Evolutionary conservation across 2,329 filamentous ascomycete species (phyloP).

Genomic region (Stagonosporopsis rhizophila): DNA sequence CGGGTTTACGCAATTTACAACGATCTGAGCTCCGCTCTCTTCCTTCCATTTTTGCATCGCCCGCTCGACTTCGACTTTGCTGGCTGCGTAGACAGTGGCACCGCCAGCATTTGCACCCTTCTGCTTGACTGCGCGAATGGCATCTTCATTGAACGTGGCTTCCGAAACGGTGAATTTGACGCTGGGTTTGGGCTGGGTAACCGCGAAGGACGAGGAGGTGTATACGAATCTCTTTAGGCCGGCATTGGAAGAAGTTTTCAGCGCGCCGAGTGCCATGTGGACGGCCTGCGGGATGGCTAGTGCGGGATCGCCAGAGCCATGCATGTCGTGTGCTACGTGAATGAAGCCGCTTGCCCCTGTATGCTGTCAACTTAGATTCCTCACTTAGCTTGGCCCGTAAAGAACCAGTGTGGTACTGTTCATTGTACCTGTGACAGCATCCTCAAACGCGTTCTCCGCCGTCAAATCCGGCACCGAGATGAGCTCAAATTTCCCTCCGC

Average conservation of each 20-base stretch:
- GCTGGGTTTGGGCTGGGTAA: slow-evolving; percentile 44
- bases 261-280: slow-evolving; percentile 46
- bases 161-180: slow-evolving; percentile 44
- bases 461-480: slow-evolving; percentile 42
- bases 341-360: slow-evolving; percentile 51
- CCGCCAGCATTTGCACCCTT: slow-evolving; percentile 14
- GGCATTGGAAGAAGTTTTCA: slow-evolving; percentile 50
- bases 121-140: slow-evolving; percentile 36
- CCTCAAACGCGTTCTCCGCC: slow-evolving; percentile 33
- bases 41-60: slow-evolving; percentile 56
- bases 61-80: slow-evolving; percentile 57
- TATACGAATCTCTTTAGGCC: slow-evolving; percentile 51
- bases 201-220: slow-evolving; percentile 53
- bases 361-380: too few relatives aligned
- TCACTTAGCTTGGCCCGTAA: too few relatives aligned
- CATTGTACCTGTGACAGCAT: slow-evolving; percentile 34
- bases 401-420: too few relatives aligned
- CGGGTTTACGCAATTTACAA: slow-evolving; percentile 50
- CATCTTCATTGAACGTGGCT: slow-evolving; percentile 50
- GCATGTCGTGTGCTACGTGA: slow-evolving; percentile 55
- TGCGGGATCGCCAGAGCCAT: slow-evolving; percentile 45
- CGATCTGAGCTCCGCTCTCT: slow-evolving; percentile 54
- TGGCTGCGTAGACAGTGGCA: slow-evolving; percentile 52
- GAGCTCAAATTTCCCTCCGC: slow-evolving; percentile 34
- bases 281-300: slow-evolving; percentile 53